Evolutionary conservation across 805 yeast species (phyloP).

Genomic region (Yamadazyma paraphyllophila): DNA sequence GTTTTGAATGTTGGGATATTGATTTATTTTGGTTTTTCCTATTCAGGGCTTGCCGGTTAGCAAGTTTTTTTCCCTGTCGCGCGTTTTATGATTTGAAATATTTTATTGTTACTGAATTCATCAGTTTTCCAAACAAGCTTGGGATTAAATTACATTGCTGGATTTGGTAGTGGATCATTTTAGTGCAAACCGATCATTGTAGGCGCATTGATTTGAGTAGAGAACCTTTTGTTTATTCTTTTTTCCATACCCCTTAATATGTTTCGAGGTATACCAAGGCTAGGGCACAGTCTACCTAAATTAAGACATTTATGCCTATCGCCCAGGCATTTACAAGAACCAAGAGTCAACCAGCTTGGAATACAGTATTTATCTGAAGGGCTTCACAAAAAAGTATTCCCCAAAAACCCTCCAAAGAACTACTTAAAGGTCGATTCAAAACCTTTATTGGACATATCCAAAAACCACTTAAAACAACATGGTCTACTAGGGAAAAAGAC

Average conservation of each 20-base stretch:
- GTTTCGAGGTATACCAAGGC: too few relatives aligned
- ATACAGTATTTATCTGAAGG: conserved; percentile 68
- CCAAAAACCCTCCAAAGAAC: conserved; percentile 26
- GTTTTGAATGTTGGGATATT: background rate
- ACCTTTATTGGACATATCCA: conserved; percentile 49
- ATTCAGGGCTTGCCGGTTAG: background rate
- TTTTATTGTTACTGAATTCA: conserved; percentile 2
- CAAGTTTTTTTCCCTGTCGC: background rate
- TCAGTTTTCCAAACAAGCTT: background rate
- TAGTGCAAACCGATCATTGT: background rate
- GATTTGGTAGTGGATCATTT: background rate
- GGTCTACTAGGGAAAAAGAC: conserved; percentile 77
- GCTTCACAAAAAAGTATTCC: conserved; percentile 63
- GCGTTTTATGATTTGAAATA: background rate
- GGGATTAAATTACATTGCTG: background rate
- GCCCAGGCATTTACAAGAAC: background rate
- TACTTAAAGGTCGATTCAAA: conserved; percentile 32
- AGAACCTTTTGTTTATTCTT: too few relatives aligned
- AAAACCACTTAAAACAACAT: conserved; percentile 56
- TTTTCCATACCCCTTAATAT: too few relatives aligned
- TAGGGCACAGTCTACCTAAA: background rate
- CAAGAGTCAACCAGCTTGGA: conserved; percentile 68
- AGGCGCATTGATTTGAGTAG: background rate
- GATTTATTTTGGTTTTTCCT: conserved; percentile 3
- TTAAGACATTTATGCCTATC: background rate